Conservation (phyloP, 352 stramenopile genomes). For the Pythium myriotylum region DNA sequence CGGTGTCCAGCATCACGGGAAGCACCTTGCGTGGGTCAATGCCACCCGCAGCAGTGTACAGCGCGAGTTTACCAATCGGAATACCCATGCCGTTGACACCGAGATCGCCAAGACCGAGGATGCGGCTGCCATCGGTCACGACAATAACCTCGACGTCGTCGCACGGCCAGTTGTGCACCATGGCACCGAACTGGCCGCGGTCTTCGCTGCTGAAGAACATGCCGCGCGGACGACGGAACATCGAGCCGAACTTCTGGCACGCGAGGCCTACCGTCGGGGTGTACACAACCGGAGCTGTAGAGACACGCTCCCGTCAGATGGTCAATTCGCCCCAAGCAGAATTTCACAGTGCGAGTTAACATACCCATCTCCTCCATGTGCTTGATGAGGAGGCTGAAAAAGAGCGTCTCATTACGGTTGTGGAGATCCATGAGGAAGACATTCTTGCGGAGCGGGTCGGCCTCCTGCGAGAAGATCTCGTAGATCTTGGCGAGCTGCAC, state of each 20-base stretch:
- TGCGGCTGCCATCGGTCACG: slow-evolving; percentile 96
- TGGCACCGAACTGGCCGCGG: slow-evolving; percentile 84
- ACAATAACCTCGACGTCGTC: slow-evolving; percentile 98
- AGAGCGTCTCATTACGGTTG: slow-evolving; percentile 96
- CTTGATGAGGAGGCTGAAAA: slow-evolving; percentile 92
- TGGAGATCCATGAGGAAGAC: slow-evolving; percentile 94
- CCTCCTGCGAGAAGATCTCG: slow-evolving; percentile 62
- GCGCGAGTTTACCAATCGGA: slow-evolving; percentile 95
- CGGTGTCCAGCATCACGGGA: slow-evolving; percentile 96
- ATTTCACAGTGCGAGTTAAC: not conserved
- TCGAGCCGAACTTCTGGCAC: slow-evolving; percentile 91
- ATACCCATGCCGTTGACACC: slow-evolving; percentile 98
- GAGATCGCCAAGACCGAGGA: slow-evolving; percentile 97
- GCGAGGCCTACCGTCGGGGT: slow-evolving; percentile 96
- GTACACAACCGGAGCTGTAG: slow-evolving; percentile 94
- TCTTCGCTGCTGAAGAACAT: slow-evolving; percentile 97
- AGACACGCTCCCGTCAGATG: not conserved
- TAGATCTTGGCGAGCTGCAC: slow-evolving; percentile 80
- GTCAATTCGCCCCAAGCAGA: not conserved
- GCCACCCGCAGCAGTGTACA: slow-evolving; percentile 95
- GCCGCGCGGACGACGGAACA: slow-evolving; percentile 89
- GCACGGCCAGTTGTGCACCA: slow-evolving; percentile 96
- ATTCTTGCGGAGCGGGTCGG: slow-evolving; percentile 91
- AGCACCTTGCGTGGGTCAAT: slow-evolving; percentile 94
- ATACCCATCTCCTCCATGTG: slow-evolving; percentile 92